phyloP scores from a whole-genome alignment of 768 basidiomycete genomes.

The Saitozyma sp. region DNA sequence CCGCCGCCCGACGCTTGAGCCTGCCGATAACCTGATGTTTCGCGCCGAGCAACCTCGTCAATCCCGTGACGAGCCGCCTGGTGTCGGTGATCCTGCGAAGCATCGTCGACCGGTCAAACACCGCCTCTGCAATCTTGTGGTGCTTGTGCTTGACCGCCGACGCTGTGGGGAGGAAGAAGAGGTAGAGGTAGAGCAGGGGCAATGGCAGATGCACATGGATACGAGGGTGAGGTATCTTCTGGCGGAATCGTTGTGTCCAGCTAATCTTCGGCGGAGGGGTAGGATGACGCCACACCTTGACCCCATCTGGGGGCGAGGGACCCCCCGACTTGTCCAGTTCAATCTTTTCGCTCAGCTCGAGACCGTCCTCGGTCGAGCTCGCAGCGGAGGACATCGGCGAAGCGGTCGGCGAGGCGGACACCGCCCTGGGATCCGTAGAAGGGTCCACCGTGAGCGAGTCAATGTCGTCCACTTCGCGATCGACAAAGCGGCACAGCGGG shows the following conservation, averaged over 20 bases:
- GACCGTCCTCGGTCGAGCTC: too few relatives aligned
- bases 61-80: conserved; percentile 73
- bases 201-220: conserved; percentile 2
- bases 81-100: conserved; percentile 77
- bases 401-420: neutral
- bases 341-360: too few relatives aligned
- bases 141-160: conserved; percentile 28
- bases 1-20: conserved; percentile 68
- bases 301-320: too few relatives aligned
- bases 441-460: conserved; percentile 66
- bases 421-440: conserved; percentile 34
- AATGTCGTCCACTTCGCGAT: conserved; percentile 73
- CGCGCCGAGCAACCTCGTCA: conserved; percentile 70
- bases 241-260: too few relatives aligned
- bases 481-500: conserved; percentile 70
- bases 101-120: conserved; percentile 55
- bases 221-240: too few relatives aligned
- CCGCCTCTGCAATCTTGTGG: conserved; percentile 20
- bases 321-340: too few relatives aligned
- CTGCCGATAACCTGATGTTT: conserved; percentile 82
- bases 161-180: conserved; percentile 46
- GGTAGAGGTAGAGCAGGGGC: conserved; percentile 25
- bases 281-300: too few relatives aligned
- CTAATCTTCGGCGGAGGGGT: too few relatives aligned
- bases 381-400: too few relatives aligned